Evolutionary conservation across 2,329 filamentous ascomycete species (phyloP).

Genomic region (Ceratocystis colombiana): DNA sequence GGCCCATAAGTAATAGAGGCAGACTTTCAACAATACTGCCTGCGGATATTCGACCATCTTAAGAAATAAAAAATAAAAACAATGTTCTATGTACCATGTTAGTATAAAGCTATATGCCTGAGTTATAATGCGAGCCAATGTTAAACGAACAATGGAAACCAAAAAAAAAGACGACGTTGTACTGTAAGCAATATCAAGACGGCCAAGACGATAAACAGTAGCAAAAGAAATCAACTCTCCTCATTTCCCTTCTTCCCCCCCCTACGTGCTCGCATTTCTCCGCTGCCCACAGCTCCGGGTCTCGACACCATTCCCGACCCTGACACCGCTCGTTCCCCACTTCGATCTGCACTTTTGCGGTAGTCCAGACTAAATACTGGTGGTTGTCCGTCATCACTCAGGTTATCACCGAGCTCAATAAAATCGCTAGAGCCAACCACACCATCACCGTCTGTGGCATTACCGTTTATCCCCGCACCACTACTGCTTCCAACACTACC

Average conservation of each 20-base stretch:
- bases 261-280: conserved; percentile 10
- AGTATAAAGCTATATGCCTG: conserved; percentile 13
- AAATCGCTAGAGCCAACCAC: conserved; percentile 42
- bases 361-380: conserved; percentile 17
- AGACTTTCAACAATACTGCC: background rate
- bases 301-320: background rate
- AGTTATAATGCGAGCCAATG: conserved; percentile 13
- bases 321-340: background rate
- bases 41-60: background rate
- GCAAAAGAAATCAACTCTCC: background rate
- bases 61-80: background rate
- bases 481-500: conserved; percentile 5
- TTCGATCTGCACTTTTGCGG: background rate
- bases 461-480: conserved; percentile 30
- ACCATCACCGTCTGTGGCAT: conserved; percentile 34
- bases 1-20: background rate
- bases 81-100: conserved; percentile 13
- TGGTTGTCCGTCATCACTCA: conserved; percentile 44
- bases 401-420: conserved; percentile 59
- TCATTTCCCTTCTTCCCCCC: conserved; percentile 13
- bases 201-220: background rate
- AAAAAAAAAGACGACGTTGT: background rate
- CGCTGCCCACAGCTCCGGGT: conserved; percentile 16
- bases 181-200: background rate
- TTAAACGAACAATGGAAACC: background rate